Percentiles rank a stretch among this genome's conserved stretches.
Conservation (phyloP, 345 rosid species). For the Camelina hispida region DNA sequence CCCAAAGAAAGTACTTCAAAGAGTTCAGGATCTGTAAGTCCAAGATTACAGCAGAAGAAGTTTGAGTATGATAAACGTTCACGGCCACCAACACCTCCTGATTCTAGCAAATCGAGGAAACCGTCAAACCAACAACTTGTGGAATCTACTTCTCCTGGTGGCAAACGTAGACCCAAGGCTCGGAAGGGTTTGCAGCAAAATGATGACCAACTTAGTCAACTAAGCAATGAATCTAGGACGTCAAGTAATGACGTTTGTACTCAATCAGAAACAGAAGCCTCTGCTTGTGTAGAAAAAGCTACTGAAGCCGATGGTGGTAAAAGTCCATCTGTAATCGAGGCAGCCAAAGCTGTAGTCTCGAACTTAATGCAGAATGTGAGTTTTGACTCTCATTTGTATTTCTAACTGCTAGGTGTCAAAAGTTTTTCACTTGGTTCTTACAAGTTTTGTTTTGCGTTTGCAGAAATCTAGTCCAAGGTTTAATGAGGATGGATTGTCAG, state of each 20-base stretch:
- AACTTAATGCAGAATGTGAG: constrained; percentile 59
- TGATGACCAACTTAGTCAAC: constrained; percentile 81
- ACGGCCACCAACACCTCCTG: constrained; percentile 89
- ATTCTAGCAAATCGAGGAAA: constrained; percentile 64
- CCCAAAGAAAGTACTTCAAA: constrained; percentile 59
- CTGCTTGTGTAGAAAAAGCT: constrained; percentile 43
- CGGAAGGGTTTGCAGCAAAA: constrained; percentile 49
- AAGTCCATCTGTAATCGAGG: constrained; percentile 50
- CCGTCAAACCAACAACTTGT: constrained; percentile 47
- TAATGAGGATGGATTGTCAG: constrained; percentile 54
- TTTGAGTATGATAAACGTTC: constrained; percentile 71
- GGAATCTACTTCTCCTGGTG: constrained; percentile 67
- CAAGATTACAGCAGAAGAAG: constrained; percentile 82
- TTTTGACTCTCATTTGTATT: constrained; percentile 27
- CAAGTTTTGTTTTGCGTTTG: constrained; percentile 25
- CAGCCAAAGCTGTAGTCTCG: constrained; percentile 49
- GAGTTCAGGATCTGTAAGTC: constrained; percentile 75
- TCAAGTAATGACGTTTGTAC: constrained; percentile 62
- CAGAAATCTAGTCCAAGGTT: constrained; percentile 59
- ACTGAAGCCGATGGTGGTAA: constrained; percentile 47
- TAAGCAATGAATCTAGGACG: constrained; percentile 70
- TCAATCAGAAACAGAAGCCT: constrained; percentile 57
- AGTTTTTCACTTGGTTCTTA: not conserved
- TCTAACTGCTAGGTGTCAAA: constrained; percentile 12
- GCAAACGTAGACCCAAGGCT: constrained; percentile 57